Evolutionary conservation across 495 filamentous ascomycete genomes (phyloP), one percentile per base, ranked within the genome.

Genomic region (Glarea lozoyensis): DNA sequence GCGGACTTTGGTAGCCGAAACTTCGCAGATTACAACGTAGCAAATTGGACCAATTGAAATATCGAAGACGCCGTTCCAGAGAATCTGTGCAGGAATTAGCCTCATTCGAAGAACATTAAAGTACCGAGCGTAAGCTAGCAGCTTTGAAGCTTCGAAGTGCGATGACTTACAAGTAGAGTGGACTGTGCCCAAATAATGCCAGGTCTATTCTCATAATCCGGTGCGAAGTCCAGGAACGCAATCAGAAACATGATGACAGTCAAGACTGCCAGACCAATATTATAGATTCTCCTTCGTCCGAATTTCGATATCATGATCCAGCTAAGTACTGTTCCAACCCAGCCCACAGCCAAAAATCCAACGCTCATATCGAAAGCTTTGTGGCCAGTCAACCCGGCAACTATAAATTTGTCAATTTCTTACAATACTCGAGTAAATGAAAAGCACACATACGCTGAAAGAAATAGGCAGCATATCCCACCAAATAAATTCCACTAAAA

Each of bases 401-500:
- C 72, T 51, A 60, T 13, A 27, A 7, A 7, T 21, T 13, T 40
- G 15, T 40, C 35, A 10, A 11, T 20, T 5, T 31, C 10, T 18
- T 17, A 20, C 23, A n/a, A n/a, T n/a, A n/a, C n/a, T n/a, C n/a
- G n/a, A n/a, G 13, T 24, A 12, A 29, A 13, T 24, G n/a, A 11
- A 10, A 29, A 10, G 1, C 18, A 51, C 77, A 71, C 57, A 85
- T 81, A 49, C 82, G 70, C 48, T 79, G 62, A 54, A 81, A 72
- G 57, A 87, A 84, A 48, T 82, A 81, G 15, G 79, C 76, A 5
- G 72, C 76, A 54, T 82, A 84, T 29, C 78, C 79, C 29, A 77
- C 78, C 57, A 89, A 74, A 2, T 75, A 72, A 48, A 79, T 81
- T 11, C 84, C 84, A 37, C 69, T 78, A 17, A 87, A 61, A 16